Evolutionary conservation across 106 monocot species (phyloP), one percentile per base, ranked within the genome.

Genomic region (Posidonia australis): DNA sequence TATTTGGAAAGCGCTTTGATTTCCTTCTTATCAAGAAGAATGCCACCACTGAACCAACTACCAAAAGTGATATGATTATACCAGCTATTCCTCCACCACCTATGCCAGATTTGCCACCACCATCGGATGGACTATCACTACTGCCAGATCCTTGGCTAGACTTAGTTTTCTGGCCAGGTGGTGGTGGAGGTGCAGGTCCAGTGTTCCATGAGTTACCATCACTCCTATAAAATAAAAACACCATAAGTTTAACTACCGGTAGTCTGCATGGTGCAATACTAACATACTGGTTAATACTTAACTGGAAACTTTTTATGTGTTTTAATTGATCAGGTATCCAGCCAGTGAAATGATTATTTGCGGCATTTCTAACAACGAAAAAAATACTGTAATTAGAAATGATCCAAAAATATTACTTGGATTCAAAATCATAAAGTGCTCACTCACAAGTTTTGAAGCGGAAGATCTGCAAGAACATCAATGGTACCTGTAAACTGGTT

Each of bases 331-430:
- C 51, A 48, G 92, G 92, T 66, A 92, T 85, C 84, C 80, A 78
- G 49, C 92, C 92, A 62, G 49, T 82, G 79, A 92, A 92, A 60
- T 25, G 87, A 51, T 87, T 87, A 65, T 87, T 92, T 79, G 79
- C 87, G 26, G 87, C 72, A 67, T 92, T 87, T 75, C 92, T 92
- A 49, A 30, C 6, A 81, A 44, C n/a, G n/a, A 43, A 61, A 61
- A 61, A 9, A 20, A n/a, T 42, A 61, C 10, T 14, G 31, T 28
- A 44, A 42, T 61, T 21, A 42, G 18, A 3, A 9, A 30, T 61
- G 6, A 22, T 30, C 12, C 43, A 19, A 11, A 30, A 18, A 7
- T 10, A 28, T 12, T 5, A 58, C 7, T 13, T 27, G 5, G 16
- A 44, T 41, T 61, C 14, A 26, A 26, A 17, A 13, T 26, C 26